These are phyloP conservation scores for Zoysia matrella DNA, from an alignment of 202 grass and related monocot genomes.

Conservation along the genomic window DNA sequence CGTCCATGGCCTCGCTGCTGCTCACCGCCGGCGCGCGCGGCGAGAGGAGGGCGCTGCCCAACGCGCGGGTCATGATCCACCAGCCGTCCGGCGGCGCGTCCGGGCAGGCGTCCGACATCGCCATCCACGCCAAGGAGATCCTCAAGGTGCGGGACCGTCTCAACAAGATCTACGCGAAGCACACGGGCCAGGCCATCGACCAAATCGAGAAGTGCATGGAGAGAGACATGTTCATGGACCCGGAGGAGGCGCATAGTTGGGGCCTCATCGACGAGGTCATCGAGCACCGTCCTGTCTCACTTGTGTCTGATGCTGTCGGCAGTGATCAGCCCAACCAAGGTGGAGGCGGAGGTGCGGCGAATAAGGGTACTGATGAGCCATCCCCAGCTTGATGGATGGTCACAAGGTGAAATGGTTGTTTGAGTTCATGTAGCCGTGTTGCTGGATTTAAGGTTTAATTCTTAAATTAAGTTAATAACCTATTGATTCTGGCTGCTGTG, in stretches of 20 bases:
- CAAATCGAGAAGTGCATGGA: conserved; percentile 20
- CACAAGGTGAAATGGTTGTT: conserved; percentile 47
- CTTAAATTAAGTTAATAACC: conserved; percentile 43
- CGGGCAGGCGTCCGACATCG: conserved; percentile 80
- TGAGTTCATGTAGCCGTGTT: conserved; percentile 29
- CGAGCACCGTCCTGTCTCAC: conserved; percentile 67
- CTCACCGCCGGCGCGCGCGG: conserved; percentile 74
- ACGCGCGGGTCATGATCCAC: conserved; percentile 96
- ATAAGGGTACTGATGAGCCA: conserved; percentile 52
- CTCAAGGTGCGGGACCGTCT: conserved; percentile 72
- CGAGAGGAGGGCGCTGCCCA: conserved; percentile 81
- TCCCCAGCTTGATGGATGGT: conserved; percentile 55
- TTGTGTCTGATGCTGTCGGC: conserved; percentile 58
- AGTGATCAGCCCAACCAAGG: conserved; percentile 28
- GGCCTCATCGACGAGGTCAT: conserved; percentile 96
- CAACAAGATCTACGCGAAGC: conserved; percentile 83
- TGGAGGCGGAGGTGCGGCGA: conserved; percentile 41
- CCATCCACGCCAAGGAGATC: conserved; percentile 18
- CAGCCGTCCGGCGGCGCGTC: conserved; percentile 86
- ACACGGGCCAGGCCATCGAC: conserved; percentile 65
- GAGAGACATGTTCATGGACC: conserved; percentile 85
- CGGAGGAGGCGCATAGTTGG: conserved; percentile 77
- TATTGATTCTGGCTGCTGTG: conserved; percentile 40
- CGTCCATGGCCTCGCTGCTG: conserved; percentile 91
- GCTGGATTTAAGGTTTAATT: conserved; percentile 47